These are phyloP conservation scores for Amorphotheca resinae DNA, from an alignment of 495 filamentous ascomycete species.

Conservation along the genomic window DNA sequence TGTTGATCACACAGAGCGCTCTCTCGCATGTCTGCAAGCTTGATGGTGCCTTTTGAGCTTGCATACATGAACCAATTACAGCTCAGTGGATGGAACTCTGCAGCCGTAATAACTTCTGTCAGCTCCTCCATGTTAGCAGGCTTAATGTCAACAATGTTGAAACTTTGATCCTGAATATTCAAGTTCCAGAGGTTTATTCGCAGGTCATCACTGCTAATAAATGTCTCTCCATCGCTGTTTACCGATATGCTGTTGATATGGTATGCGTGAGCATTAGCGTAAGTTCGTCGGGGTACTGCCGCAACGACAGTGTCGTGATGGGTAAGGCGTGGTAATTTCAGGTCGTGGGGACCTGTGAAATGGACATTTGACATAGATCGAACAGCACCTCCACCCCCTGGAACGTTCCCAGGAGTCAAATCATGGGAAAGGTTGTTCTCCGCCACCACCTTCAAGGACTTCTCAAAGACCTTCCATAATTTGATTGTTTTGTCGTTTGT, in stretches of 20 bases:
- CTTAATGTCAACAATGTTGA: conserved; percentile 99
- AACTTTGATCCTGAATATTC: conserved; percentile 98
- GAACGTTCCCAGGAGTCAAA: conserved; percentile 65
- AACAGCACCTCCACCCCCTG: conserved; percentile 60
- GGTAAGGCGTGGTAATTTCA: conserved; percentile 90
- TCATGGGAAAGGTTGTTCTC: conserved; percentile 98
- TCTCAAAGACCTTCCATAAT: conserved; percentile 99
- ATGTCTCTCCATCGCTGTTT: conserved; percentile 98
- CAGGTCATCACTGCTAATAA: conserved; percentile 95
- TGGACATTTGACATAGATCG: conserved; percentile 53
- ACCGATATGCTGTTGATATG: conserved; percentile 99
- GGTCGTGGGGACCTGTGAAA: conserved; percentile 66
- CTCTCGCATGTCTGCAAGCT: conserved; percentile 95
- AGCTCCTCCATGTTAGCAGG: conserved; percentile 99
- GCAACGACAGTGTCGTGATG: conserved; percentile 98
- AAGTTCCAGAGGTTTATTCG: conserved; percentile 98
- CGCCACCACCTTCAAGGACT: conserved; percentile 95
- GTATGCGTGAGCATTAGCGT: conserved; percentile 96
- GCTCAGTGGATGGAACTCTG: conserved; percentile 92
- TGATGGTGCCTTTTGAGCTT: conserved; percentile 97
- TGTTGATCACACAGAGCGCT: conserved; percentile 93
- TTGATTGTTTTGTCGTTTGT: conserved; percentile 99
- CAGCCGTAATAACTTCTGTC: conserved; percentile 96
- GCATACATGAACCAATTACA: conserved; percentile 99
- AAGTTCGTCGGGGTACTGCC: conserved; percentile 87